Conservation (phyloP, 441 rosid species). For the Arabidopsis hybrid region DNA sequence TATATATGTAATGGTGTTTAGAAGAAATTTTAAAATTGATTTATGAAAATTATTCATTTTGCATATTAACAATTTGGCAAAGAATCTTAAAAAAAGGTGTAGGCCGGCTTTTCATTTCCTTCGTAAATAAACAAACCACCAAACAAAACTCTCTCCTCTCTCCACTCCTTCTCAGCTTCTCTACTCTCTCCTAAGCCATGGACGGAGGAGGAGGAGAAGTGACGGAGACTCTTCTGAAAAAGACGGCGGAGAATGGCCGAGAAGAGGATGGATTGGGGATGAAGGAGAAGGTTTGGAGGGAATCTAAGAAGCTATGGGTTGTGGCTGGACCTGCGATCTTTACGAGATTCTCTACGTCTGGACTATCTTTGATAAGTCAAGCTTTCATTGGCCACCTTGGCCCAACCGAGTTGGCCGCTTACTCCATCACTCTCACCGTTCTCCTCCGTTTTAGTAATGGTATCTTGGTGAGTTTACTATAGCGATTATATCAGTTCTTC, state of each 20-base stretch:
- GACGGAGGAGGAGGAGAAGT: conserved; percentile 41
- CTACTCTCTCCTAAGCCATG: conserved; percentile 6
- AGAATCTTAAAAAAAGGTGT: conserved; percentile 4
- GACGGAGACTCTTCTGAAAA: conserved; percentile 46
- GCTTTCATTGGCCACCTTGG: conserved; percentile 83
- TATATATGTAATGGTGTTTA: too few relatives aligned
- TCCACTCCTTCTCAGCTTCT: neutral
- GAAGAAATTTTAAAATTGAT: too few relatives aligned
- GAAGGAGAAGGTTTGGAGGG: conserved; percentile 56
- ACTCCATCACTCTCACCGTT: conserved; percentile 66
- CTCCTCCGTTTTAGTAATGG: conserved; percentile 74
- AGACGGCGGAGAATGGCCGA: neutral
- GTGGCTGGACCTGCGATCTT: conserved; percentile 84
- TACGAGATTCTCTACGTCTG: conserved; percentile 74
- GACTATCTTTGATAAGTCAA: conserved; percentile 61
- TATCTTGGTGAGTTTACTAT: conserved; percentile 53
- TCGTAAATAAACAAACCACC: neutral
- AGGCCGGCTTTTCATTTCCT: conserved; percentile 10
- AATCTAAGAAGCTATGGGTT: conserved; percentile 71
- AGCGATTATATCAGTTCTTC: conserved; percentile 5
- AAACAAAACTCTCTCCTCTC: neutral
- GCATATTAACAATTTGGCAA: conserved; percentile 1
- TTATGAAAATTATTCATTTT: neutral
- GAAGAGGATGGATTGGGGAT: conserved; percentile 43
- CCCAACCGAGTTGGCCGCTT: conserved; percentile 70